These are phyloP conservation scores for Zelonia costaricensis DNA, from an alignment of 208 protist genomes.

Conservation along the genomic window DNA sequence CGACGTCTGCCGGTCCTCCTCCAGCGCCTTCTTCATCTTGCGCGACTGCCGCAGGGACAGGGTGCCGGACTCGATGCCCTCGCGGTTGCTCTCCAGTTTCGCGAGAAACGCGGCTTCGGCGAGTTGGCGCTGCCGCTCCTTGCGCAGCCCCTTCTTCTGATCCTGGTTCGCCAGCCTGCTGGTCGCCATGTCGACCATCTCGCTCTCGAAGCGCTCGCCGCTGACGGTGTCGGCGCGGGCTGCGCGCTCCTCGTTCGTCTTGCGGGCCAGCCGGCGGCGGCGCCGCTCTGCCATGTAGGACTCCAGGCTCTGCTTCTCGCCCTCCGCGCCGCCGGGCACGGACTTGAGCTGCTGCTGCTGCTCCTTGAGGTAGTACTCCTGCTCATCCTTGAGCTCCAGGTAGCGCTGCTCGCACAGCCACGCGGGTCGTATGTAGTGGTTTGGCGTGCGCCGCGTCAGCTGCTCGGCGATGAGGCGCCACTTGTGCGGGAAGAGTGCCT, in stretches of 20 bases:
- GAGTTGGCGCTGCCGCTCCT: slow-evolving; percentile 98
- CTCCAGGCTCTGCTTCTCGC: slow-evolving; percentile 48
- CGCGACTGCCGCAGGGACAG: slow-evolving; percentile 65
- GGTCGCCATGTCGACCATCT: slow-evolving; percentile 98
- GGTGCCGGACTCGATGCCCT: slow-evolving; percentile 97
- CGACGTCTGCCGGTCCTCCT: slow-evolving; percentile 58
- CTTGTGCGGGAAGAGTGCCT: slow-evolving; percentile 98
- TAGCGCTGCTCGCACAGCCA: slow-evolving; percentile 99
- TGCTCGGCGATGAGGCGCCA: slow-evolving; percentile 98
- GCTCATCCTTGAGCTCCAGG: slow-evolving; percentile 94
- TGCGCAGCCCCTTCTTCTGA: slow-evolving; percentile 99
- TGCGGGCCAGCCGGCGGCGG: slow-evolving; percentile 51
- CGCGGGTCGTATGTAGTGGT: slow-evolving; percentile 95
- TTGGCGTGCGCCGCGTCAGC: slow-evolving; percentile 47
- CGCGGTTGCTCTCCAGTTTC: slow-evolving; percentile 97
- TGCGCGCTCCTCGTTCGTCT: slow-evolving; percentile 96
- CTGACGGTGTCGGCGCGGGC: slow-evolving; percentile 97
- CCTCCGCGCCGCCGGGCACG: background rate
- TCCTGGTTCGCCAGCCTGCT: slow-evolving; percentile 99
- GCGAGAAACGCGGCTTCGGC: slow-evolving; percentile 98
- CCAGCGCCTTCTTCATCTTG: slow-evolving; percentile 70
- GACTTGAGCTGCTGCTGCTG: slow-evolving; percentile 24
- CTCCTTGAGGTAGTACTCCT: slow-evolving; percentile 72
- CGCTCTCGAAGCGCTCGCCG: slow-evolving; percentile 98
- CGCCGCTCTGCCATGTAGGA: slow-evolving; percentile 76